Evolutionary conservation across 2,329 filamentous ascomycete species (phyloP).

Genomic region (Clarireedia monteithiana): DNA sequence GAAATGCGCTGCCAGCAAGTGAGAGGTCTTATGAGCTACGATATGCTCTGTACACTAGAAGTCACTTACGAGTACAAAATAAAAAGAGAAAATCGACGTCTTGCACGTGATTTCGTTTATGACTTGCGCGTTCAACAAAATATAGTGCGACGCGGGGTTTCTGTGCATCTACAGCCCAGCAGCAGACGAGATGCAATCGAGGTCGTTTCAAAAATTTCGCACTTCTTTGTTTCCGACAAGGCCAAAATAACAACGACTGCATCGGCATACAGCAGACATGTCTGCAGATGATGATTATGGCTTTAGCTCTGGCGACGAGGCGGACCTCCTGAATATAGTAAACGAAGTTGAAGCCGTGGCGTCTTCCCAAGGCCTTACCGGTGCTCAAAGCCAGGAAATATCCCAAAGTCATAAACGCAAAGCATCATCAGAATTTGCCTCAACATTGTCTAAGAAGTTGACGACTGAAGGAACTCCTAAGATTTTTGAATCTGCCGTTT

Average conservation of each 20-base stretch:
- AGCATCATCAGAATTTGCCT: background rate
- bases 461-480: background rate
- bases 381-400: too few relatives aligned
- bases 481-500: conserved; percentile 22
- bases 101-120: too few relatives aligned
- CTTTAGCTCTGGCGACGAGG: conserved; percentile 16
- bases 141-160: too few relatives aligned
- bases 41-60: too few relatives aligned
- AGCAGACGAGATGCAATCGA: background rate
- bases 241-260: background rate
- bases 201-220: background rate
- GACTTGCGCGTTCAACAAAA: too few relatives aligned
- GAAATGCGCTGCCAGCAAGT: too few relatives aligned
- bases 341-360: background rate
- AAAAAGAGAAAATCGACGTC: too few relatives aligned
- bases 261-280: background rate
- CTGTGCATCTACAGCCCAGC: too few relatives aligned
- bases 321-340: conserved; percentile 10
- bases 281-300: conserved; percentile 13
- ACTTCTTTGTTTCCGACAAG: too few relatives aligned
- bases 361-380: background rate
- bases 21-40: too few relatives aligned
- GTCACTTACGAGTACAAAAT: too few relatives aligned
- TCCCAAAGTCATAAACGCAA: conserved; percentile 8
- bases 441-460: conserved; percentile 5